Conservation (phyloP, 108 stramenopile species). For the Bacterosira constricta region DNA sequence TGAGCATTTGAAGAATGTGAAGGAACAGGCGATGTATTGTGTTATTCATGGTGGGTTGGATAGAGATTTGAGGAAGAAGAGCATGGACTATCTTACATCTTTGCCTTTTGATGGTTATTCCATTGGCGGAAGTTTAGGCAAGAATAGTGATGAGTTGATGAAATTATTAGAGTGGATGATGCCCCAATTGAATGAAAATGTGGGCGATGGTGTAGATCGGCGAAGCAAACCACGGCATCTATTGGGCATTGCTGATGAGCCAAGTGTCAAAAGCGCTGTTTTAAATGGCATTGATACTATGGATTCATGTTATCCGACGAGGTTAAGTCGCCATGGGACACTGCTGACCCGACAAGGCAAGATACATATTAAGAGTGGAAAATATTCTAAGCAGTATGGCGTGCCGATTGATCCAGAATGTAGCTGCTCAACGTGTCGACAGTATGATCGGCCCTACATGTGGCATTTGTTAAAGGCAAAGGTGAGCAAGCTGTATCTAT, state of each 20-base stretch:
- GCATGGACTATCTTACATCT: slow-evolving; percentile 86
- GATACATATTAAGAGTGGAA: slow-evolving; percentile 70
- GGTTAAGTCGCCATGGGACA: slow-evolving; percentile 85
- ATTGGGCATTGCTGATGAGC: slow-evolving; percentile 93
- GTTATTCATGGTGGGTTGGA: slow-evolving; percentile 94
- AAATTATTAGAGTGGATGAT: slow-evolving; percentile 89
- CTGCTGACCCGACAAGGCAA: slow-evolving; percentile 63
- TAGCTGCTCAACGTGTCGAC: slow-evolving; percentile 78
- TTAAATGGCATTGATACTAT: slow-evolving; percentile 86
- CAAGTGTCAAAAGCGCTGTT: slow-evolving; percentile 78
- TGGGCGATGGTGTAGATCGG: slow-evolving; percentile 29
- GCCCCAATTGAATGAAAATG: slow-evolving; percentile 76
- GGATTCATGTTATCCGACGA: slow-evolving; percentile 93
- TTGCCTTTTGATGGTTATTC: slow-evolving; percentile 94
- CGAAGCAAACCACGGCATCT: slow-evolving; percentile 87
- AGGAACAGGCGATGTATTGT: slow-evolving; percentile 91
- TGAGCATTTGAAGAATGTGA: slow-evolving; percentile 80
- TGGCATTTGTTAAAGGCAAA: slow-evolving; percentile 94
- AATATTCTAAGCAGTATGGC: slow-evolving; percentile 64
- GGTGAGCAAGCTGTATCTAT: slow-evolving; percentile 5
- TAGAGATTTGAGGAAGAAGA: slow-evolving; percentile 70
- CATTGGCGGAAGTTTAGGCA: slow-evolving; percentile 92
- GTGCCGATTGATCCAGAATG: slow-evolving; percentile 79
- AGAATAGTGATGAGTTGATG: slow-evolving; percentile 81
- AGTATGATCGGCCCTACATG: slow-evolving; percentile 88